Base-by-base conservation (phyloP, 345 rosid species). In the Barbarea vulgaris region DNA sequence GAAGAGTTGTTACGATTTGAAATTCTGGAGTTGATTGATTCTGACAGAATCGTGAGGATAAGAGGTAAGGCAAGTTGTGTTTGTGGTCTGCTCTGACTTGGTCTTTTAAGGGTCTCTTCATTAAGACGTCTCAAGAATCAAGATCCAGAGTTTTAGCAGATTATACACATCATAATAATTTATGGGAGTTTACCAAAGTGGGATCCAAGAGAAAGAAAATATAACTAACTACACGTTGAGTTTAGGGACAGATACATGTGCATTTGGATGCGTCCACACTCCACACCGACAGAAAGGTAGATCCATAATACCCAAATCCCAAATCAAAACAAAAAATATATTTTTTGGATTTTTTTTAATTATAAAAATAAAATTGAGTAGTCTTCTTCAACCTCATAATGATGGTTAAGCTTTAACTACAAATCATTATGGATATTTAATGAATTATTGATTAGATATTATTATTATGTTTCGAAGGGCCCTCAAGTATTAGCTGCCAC, bases 241-340 rank as follows among this genome's bases (percentile, higher is more conserved):
- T 17, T 67, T 28, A 60, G 34, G 18, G 64, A 41, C 58, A 76
- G 12, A 61, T 31, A 24, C 79, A 76, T 69, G 79, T 76, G 75
- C 42, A 25, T 33, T 25, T 44, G 64, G 58, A 69, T 70, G 75
- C 41, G 18, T 70, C 71, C 75, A 63, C 71, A 70, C 65, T 33
- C 59, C 25, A 59, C 71, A 77, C 80, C 80, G 80, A 76, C 75
- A 70, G 39, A 44, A 25, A 69, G 59, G 42, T 76, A 42, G 75
- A 76, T 69, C 59, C 64, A 69, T 42, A 31, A 2, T 52, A 59
- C 37, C 34, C 54, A 14, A 57, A 58, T 18, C 42, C n/a, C n/a
- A n/a, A n/a, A n/a, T n/a, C n/a, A 57, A 48, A 50, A 52, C 67
- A 37, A 34, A 67, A 22, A 2, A 3, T 8, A 17, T 66, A 33